Percentiles rank a stretch among this genome's conserved stretches.
Evolutionary conservation across 106 monocot species (phyloP).

Genomic region (Dendrobium officinale): DNA sequence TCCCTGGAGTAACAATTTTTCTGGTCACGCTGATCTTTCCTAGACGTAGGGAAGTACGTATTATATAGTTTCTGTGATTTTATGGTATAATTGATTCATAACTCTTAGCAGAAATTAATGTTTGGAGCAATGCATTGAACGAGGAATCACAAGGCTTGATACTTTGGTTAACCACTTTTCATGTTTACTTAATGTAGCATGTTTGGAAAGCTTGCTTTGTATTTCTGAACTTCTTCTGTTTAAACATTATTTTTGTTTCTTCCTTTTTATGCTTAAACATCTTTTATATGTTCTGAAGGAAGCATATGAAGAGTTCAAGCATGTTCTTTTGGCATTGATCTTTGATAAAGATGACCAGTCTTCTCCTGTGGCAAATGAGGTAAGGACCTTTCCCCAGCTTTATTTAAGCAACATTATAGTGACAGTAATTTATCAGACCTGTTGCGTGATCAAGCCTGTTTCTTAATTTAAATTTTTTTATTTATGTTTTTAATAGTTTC

Average conservation of each 20-base stretch:
- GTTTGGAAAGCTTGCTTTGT: neutral
- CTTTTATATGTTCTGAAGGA: slow-evolving; percentile 50
- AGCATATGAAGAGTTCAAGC: slow-evolving; percentile 99
- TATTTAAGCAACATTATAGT: too few relatives aligned
- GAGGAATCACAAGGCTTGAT: too few relatives aligned
- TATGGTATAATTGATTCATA: neutral
- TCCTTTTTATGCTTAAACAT: slow-evolving; percentile 7
- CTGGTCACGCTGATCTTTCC: neutral
- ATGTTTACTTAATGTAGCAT: neutral
- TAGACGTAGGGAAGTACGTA: neutral
- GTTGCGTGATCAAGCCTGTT: too few relatives aligned
- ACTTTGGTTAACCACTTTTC: too few relatives aligned
- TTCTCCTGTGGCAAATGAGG: slow-evolving; percentile 91
- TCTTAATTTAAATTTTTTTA: too few relatives aligned
- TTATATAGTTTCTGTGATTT: neutral
- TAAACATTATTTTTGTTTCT: neutral
- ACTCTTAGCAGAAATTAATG: neutral
- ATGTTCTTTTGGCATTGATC: slow-evolving; percentile 77
- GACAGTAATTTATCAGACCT: too few relatives aligned
- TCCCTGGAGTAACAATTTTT: neutral
- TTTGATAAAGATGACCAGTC: slow-evolving; percentile 73
- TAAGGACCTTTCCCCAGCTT: slow-evolving; percentile 14
- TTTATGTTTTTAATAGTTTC: too few relatives aligned
- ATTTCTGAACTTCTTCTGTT: neutral
- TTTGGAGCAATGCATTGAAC: too few relatives aligned